Conservation (phyloP, 306 rosid genomes). For the Luffa acutangula region DNA sequence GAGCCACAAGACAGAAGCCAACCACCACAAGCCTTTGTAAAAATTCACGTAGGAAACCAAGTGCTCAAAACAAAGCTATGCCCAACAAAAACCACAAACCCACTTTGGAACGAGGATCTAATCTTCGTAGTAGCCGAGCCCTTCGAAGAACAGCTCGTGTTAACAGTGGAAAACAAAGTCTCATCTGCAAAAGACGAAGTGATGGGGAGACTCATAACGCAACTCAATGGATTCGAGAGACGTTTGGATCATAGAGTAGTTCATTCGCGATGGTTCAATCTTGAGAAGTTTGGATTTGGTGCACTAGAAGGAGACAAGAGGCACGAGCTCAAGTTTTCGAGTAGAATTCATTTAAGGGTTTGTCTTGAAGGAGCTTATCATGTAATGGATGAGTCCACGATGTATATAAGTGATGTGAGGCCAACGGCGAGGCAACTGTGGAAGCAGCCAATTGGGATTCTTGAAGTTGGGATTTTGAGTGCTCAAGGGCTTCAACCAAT, state of each 20-base stretch:
- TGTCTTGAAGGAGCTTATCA: constrained; percentile 86
- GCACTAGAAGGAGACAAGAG: constrained; percentile 56
- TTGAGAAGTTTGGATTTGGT: constrained; percentile 63
- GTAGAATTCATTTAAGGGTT: constrained; percentile 43
- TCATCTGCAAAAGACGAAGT: constrained; percentile 43
- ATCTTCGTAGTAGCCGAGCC: constrained; percentile 86
- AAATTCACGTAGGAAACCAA: constrained; percentile 63
- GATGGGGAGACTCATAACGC: constrained; percentile 28
- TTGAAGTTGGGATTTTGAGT: constrained; percentile 77
- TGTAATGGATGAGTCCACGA: constrained; percentile 68
- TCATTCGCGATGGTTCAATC: constrained; percentile 58
- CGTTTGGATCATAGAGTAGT: constrained; percentile 62
- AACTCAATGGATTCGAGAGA: constrained; percentile 40
- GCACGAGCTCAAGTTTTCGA: constrained; percentile 55
- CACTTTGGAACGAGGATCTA: constrained; percentile 69
- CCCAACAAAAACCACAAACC: constrained; percentile 40
- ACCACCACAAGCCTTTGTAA: constrained; percentile 53
- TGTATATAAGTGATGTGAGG: constrained; percentile 72
- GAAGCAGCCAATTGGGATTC: constrained; percentile 80
- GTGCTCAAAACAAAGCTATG: constrained; percentile 54
- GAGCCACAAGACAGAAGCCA: constrained; percentile 46
- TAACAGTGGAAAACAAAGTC: constrained; percentile 48
- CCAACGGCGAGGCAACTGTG: constrained; percentile 70
- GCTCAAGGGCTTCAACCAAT: constrained; percentile 69
- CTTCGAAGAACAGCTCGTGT: constrained; percentile 52